Conservation (phyloP, 2,329 filamentous ascomycete genomes). For the Thielaviopsis ethacetica region DNA sequence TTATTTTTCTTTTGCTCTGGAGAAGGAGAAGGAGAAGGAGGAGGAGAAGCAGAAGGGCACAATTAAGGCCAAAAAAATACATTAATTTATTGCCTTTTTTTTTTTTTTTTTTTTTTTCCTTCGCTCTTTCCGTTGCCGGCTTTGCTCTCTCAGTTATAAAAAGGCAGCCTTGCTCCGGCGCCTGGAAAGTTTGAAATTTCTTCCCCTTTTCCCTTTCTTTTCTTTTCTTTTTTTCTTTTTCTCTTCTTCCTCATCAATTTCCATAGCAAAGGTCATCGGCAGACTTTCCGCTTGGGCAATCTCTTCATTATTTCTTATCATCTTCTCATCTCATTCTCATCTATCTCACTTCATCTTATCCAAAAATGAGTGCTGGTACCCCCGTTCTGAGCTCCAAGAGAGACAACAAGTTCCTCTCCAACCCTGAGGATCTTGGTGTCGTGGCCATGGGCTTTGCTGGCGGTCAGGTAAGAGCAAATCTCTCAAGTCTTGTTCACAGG, state of each 20-base stretch:
- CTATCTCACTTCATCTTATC: background rate
- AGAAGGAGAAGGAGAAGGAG: too few relatives aligned
- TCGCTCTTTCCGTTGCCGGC: background rate
- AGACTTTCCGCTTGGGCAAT: constrained; percentile 10
- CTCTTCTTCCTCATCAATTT: constrained; percentile 9
- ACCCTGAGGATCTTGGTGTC: constrained; percentile 67
- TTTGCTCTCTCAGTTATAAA: constrained; percentile 18
- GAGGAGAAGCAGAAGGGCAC: too few relatives aligned
- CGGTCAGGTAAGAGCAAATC: constrained; percentile 52
- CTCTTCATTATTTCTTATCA: background rate
- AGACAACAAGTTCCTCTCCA: constrained; percentile 59
- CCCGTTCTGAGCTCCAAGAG: constrained; percentile 37
- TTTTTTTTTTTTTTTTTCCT: background rate
- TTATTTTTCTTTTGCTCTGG: background rate
- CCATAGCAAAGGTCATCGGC: constrained; percentile 10
- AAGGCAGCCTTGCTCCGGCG: constrained; percentile 14
- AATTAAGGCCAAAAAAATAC: too few relatives aligned
- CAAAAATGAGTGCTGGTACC: constrained; percentile 9
- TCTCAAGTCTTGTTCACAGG: too few relatives aligned
- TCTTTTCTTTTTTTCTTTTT: constrained; percentile 5
- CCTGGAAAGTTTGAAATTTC: background rate
- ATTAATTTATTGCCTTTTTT: too few relatives aligned
- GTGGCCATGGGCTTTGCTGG: constrained; percentile 94
- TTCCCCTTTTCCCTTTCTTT: background rate
- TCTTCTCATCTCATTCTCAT: background rate